Evolutionary conservation across 2,329 filamentous ascomycete genomes (phyloP).

Genomic region (Aspergillus aculeatinus): DNA sequence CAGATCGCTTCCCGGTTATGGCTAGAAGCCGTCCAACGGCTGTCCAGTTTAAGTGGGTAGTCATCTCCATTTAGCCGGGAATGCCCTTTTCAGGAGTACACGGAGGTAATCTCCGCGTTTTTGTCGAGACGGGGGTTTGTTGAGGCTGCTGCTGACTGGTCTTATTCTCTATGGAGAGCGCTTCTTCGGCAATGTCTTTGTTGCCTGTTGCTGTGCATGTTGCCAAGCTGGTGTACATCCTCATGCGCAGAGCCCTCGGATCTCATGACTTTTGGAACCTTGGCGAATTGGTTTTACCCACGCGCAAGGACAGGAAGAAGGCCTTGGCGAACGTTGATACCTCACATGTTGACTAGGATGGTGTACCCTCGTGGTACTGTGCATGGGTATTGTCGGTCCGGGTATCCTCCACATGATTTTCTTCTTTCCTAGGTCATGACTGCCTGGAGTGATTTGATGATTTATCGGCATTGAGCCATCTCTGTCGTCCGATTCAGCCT

Average conservation of each 20-base stretch:
- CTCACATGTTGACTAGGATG: neutral
- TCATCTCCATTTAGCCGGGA: conserved; percentile 11
- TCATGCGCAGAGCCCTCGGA: neutral
- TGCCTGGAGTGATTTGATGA: too few relatives aligned
- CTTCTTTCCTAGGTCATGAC: too few relatives aligned
- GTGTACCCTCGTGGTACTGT: neutral
- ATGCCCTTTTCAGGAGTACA: neutral
- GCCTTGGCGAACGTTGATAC: neutral
- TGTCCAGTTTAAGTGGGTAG: neutral
- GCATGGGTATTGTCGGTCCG: neutral
- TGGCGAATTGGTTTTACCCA: neutral
- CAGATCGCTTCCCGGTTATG: conserved; percentile 17
- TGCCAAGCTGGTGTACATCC: neutral
- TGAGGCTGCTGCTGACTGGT: neutral
- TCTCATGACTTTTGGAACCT: neutral
- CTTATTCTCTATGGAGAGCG: neutral
- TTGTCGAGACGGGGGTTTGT: neutral
- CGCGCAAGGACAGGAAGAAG: neutral
- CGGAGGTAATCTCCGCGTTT: conserved; percentile 5
- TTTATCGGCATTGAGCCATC: too few relatives aligned
- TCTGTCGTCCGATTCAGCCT: too few relatives aligned
- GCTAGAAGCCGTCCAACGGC: conserved; percentile 5
- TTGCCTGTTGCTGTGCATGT: neutral
- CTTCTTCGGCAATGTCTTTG: neutral
- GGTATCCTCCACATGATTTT: neutral